Percentiles rank a stretch among this genome's conserved stretches.
These are phyloP conservation scores for Sugiyamaella qingdaonensis DNA, from an alignment of 805 yeast genomes.

Conservation along the genomic window DNA sequence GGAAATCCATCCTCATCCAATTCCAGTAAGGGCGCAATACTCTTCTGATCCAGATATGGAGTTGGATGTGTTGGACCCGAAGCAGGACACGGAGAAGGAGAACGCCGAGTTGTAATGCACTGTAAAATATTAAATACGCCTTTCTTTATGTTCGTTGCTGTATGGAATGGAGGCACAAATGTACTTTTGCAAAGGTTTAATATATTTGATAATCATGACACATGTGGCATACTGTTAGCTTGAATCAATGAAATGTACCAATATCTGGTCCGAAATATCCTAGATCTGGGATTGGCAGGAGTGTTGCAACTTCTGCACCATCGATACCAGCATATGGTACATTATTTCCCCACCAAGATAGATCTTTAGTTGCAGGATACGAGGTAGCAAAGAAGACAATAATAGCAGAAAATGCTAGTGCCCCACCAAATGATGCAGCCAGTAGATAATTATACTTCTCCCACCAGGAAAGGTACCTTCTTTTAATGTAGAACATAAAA, in stretches of 20 bases:
- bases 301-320: conserved; percentile 14
- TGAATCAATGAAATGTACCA: too few relatives aligned
- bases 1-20: conserved; percentile 39
- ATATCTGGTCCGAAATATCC: conserved; percentile 22
- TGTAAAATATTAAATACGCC: too few relatives aligned
- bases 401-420: conserved; percentile 47
- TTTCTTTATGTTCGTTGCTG: too few relatives aligned
- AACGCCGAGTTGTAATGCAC: too few relatives aligned
- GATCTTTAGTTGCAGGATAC: conserved; percentile 29
- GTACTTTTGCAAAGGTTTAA: too few relatives aligned
- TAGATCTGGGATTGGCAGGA: conserved; percentile 13
- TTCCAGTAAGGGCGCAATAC: neutral
- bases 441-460: conserved; percentile 49
- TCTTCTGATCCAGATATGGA: neutral
- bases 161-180: too few relatives aligned
- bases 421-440: conserved; percentile 46
- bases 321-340: conserved; percentile 27
- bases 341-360: conserved; percentile 52
- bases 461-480: conserved; percentile 47
- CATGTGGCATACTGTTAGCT: too few relatives aligned
- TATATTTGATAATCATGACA: too few relatives aligned
- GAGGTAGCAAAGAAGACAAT: conserved; percentile 42
- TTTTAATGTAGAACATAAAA: conserved; percentile 44
- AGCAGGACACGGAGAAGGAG: too few relatives aligned
- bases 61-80: too few relatives aligned